Conservation (phyloP, 768 basidiomycete genomes). For the Mycena filopes region DNA sequence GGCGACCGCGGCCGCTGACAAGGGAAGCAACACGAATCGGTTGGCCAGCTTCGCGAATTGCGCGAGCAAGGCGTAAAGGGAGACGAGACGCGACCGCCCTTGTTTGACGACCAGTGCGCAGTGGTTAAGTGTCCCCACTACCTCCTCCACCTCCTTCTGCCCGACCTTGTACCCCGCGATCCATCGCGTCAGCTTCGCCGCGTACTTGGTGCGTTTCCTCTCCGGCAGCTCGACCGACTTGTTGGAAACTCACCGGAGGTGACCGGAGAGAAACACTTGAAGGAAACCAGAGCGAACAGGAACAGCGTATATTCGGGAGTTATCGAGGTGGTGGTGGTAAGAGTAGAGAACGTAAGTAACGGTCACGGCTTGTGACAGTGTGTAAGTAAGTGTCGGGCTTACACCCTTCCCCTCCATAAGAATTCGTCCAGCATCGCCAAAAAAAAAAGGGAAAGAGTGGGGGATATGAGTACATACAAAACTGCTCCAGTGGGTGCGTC, state of each 20-base stretch:
- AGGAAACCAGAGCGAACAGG: background rate
- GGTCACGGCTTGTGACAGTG: background rate
- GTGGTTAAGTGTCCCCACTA: slow-evolving; percentile 4
- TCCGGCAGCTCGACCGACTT: too few species aligned
- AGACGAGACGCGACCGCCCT: background rate
- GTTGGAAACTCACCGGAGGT: background rate
- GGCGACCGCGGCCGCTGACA: too few species aligned
- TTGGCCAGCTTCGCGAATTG: background rate
- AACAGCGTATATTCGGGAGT: background rate
- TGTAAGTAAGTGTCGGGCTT: background rate
- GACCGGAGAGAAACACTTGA: background rate
- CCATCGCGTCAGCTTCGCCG: too few species aligned
- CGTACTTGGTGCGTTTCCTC: too few species aligned
- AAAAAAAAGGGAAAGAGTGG: background rate
- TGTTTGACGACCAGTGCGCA: background rate
- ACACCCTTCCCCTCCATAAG: slow-evolving; percentile 2
- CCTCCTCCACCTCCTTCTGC: background rate
- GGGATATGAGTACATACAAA: background rate
- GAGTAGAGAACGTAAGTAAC: too few species aligned
- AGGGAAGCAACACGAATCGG: too few species aligned
- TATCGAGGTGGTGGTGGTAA: too few species aligned
- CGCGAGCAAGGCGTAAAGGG: background rate
- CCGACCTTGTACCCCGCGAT: too few species aligned
- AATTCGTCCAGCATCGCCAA: background rate
- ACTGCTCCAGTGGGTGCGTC: too few species aligned